phyloP scores from a whole-genome alignment of 768 basidiomycete species.

The Termitomyces sp. region DNA sequence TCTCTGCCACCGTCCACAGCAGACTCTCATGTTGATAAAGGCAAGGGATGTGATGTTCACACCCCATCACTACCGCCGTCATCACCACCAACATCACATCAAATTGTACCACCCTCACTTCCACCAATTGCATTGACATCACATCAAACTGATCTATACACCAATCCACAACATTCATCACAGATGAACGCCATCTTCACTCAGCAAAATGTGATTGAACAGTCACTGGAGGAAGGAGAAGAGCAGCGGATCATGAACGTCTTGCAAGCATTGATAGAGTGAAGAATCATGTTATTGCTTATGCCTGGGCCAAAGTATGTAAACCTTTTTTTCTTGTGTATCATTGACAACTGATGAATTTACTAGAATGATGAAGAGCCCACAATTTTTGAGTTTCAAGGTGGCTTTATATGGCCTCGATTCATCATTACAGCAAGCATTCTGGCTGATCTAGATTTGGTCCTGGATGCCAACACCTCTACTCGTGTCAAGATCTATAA shows the following conservation, averaged over 20 bases:
- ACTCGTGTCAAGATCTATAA: neutral
- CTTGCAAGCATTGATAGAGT: neutral
- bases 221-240: neutral
- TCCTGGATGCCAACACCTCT: neutral
- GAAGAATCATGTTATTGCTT: neutral
- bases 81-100: neutral
- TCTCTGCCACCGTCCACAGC: neutral
- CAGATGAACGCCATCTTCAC: neutral
- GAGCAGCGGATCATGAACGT: neutral
- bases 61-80: neutral
- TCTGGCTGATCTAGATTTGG: neutral
- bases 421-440: neutral
- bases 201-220: neutral
- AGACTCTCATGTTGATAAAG: neutral
- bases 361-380: neutral
- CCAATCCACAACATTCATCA: neutral
- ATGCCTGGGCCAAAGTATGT: neutral
- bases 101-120: neutral
- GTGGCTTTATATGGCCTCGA: slow-evolving; percentile 1
- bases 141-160: neutral
- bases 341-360: neutral
- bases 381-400: slow-evolving; percentile 1
- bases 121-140: neutral
- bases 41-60: neutral
- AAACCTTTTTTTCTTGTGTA: neutral